Evolutionary conservation across 352 stramenopile genomes (phyloP), one percentile per base, ranked within the genome.

Genomic region (Achlya hypogyna): DNA sequence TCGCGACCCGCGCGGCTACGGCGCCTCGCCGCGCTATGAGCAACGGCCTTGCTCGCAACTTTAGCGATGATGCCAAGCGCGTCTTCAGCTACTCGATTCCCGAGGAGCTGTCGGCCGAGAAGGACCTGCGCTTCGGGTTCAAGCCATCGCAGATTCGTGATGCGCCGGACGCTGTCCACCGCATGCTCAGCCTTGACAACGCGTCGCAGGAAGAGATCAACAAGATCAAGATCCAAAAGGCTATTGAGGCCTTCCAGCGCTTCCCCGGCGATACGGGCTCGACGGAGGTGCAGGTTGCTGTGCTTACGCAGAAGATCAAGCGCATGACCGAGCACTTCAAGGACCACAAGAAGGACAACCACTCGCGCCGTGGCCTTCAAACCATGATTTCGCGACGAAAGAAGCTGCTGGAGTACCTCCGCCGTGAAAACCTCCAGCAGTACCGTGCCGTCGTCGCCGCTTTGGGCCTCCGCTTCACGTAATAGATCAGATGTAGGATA

Each of bases 321-420:
- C 84, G 77, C 53, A 86, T 71, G 62, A 94, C 85, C 69, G 51
- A 78, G 18, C 85, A 94, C 75, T 82, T 84, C 31, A 77, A 86
- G 69, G 66, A 66, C 25, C 76, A 94, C 75, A 91, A 92, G 83
- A 89, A 94, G 72, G 85, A 94, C 74, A 83, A 92, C 64, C 85
- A 94, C 77, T 94, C 85, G 71, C 78, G 83, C 69, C 83, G 85
- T 68, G 85, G 85, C 2, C 76, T 94, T 23, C 89, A 92, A 42
- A 80, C 84, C 23, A 90, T 94, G 85, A 84, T 94, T 42, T 76
- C 89, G 74, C 88, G 89, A 73, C 81, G 85, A 70, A 83, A 83
- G 72, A 94, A 92, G 74, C 72, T 94, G 53, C 78, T 94, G 63
- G 87, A 91, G 74, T 94, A 91, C 72, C 67, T 94, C 74, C 83